phyloP scores from a whole-genome alignment of 192 early-diverging fungal genomes.

The Entomortierella chlamydospora region DNA sequence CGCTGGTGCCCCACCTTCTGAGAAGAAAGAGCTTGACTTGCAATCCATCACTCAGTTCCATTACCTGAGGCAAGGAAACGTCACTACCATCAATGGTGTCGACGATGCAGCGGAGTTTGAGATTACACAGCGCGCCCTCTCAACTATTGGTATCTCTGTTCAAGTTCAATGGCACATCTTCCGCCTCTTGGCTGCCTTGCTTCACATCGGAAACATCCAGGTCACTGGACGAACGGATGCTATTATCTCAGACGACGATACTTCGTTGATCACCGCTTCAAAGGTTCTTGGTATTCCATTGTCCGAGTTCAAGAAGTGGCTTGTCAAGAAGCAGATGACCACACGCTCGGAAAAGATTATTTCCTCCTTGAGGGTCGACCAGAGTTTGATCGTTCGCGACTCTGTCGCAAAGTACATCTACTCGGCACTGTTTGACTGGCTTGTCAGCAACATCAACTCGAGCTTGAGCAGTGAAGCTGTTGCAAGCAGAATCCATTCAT shows the following conservation, averaged over 20 bases:
- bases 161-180: constrained; percentile 92
- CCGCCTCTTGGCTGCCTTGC: constrained; percentile 87
- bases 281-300: constrained; percentile 82
- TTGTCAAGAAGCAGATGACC: constrained; percentile 91
- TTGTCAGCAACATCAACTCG: constrained; percentile 90
- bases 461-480: constrained; percentile 76
- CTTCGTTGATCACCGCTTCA: constrained; percentile 75
- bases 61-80: constrained; percentile 90
- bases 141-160: constrained; percentile 86
- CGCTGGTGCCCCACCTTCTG: constrained; percentile 86
- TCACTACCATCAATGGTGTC: constrained; percentile 83
- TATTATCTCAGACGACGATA: constrained; percentile 80
- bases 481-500: constrained; percentile 58
- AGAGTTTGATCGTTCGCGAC: constrained; percentile 86
- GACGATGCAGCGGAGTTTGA: constrained; percentile 95
- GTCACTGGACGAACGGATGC: constrained; percentile 80
- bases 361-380: constrained; percentile 75
- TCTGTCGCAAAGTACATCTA: constrained; percentile 98
- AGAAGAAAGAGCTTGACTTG: constrained; percentile 85
- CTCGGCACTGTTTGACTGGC: constrained; percentile 95
- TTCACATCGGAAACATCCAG: constrained; percentile 97
- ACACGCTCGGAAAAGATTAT: constrained; percentile 95
- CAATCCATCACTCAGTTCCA: constrained; percentile 82
- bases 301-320: constrained; percentile 92
- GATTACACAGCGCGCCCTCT: constrained; percentile 86